phyloP scores from a whole-genome alignment of 1,139 yeast genomes.

The Williopsis jadinii region DNA sequence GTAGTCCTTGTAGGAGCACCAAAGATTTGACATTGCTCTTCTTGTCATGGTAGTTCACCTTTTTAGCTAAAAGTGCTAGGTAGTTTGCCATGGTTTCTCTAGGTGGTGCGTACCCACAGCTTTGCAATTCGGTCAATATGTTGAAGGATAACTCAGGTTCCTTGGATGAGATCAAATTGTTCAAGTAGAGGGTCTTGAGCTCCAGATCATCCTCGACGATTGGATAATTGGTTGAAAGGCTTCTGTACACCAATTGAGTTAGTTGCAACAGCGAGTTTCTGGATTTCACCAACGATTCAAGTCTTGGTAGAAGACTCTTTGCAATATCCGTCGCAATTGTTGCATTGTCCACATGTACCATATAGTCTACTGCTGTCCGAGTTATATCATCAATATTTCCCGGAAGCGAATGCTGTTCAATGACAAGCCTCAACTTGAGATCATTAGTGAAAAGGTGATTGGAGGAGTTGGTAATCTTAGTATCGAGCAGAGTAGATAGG shows the following conservation, averaged over 20 bases:
- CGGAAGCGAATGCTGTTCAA: not conserved
- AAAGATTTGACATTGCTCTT: not conserved
- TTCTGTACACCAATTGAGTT: not conserved
- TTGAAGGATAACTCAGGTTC: not conserved
- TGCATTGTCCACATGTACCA: constrained; percentile 5
- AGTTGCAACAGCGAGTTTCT: not conserved
- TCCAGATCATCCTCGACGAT: not conserved
- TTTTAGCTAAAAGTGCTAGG: not conserved
- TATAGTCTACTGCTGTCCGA: not conserved
- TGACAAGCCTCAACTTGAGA: constrained; percentile 3
- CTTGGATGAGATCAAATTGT: constrained; percentile 2
- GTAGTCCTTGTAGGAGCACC: constrained; percentile 3
- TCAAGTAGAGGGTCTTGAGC: constrained; percentile 1
- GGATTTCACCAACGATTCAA: not conserved
- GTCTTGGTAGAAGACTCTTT: not conserved
- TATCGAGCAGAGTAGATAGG: not conserved
- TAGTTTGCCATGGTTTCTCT: constrained; percentile 1
- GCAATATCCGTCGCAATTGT: constrained; percentile 1
- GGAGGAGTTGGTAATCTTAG: not conserved
- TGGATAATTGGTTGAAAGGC: constrained; percentile 1
- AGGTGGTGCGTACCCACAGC: constrained; percentile 1
- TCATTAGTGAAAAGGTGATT: constrained; percentile 5
- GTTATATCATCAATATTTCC: not conserved
- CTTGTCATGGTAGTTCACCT: not conserved
- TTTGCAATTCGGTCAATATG: not conserved